Percentiles rank a stretch among this genome's conserved stretches.
These are phyloP conservation scores for Mortierella sp. DNA, from an alignment of 371 early-diverging fungal genomes.

Conservation along the genomic window DNA sequence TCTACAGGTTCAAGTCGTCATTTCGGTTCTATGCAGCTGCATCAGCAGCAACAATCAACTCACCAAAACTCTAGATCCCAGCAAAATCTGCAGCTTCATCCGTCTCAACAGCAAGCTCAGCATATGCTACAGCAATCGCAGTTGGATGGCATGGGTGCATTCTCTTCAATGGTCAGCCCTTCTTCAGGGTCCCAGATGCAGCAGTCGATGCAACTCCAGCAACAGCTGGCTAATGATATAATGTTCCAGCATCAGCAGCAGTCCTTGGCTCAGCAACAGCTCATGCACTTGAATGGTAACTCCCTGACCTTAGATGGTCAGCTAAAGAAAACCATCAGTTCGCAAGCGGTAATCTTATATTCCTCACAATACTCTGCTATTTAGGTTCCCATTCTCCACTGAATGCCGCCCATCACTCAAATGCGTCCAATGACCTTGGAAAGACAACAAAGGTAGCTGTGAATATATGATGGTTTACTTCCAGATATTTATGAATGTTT, in stretches of 20 bases:
- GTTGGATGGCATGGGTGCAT: conserved; percentile 36
- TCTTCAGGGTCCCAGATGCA: conserved; percentile 48
- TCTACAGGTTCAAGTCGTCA: conserved; percentile 31
- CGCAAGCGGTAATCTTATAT: background rate
- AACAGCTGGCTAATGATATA: conserved; percentile 50
- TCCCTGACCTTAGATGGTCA: background rate
- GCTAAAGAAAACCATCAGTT: background rate
- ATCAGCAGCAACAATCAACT: conserved; percentile 37
- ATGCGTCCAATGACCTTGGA: conserved; percentile 24
- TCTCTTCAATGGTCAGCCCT: conserved; percentile 37
- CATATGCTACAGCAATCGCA: conserved; percentile 37
- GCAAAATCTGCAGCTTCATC: conserved; percentile 27
- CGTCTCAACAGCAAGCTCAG: conserved; percentile 39
- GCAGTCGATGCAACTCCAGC: conserved; percentile 50
- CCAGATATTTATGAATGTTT: background rate
- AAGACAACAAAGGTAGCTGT: conserved; percentile 38
- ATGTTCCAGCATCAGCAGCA: conserved; percentile 53
- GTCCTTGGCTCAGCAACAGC: conserved; percentile 40
- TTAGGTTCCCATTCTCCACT: conserved; percentile 40
- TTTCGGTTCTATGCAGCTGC: conserved; percentile 34
- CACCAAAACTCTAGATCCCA: conserved; percentile 30
- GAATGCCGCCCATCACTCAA: conserved; percentile 16
- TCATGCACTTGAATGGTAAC: conserved; percentile 51
- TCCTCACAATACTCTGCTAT: background rate
- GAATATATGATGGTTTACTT: background rate